Base-by-base conservation (phyloP, 2,329 filamentous ascomycete species). In the Byssoonygena ceratinophila region DNA sequence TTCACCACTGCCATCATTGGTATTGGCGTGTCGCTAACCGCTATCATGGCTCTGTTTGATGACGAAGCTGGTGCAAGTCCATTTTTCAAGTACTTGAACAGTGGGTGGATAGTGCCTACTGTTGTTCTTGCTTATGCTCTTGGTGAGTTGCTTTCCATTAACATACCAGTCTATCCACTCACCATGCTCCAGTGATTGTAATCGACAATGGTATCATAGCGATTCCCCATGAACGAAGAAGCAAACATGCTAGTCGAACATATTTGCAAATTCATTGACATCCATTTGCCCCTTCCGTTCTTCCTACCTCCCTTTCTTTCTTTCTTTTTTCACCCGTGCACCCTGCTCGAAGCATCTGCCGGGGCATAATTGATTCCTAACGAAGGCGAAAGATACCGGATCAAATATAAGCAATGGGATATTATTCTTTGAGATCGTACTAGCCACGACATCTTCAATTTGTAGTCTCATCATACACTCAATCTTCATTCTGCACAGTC, bases 71-170 rank as follows among this genome's bases (percentile, higher is more conserved):
- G 14, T 6, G 3, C 36, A 3, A 45, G 7, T 36, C 3, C 37
- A 8, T 34, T 50, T 45, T 31, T 18, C 9, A 16, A 18, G 1
- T 54, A 46, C 22, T 27, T 49, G 3, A 36, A 32, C n/a, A 51
- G 50, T 37, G 41, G 45, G n/a, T 57, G 53, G 53, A 46, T 55
- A 22, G 46, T 49, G 8, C 55, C 55, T 2, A 53, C 49, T 45
- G 46, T 57, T 23, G 32, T 52, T 18, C 32, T 57, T 11, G 45
- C 36, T 4, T 57, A 48, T 48, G 39, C 23, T 27, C 29, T 51
- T 39, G 49, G 49, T 51, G 20, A 45, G 49, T 37, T 18, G 1
- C 29, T 43, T 31, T 41, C 1, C 39, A 6, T 25, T 23, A 25
- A 25, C 2, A 25, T 41, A 12, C 12, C 20, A 12, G 5, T 12